Evolutionary conservation across 495 filamentous ascomycete genomes (phyloP).

Genomic region (Penicillium bovifimosum): DNA sequence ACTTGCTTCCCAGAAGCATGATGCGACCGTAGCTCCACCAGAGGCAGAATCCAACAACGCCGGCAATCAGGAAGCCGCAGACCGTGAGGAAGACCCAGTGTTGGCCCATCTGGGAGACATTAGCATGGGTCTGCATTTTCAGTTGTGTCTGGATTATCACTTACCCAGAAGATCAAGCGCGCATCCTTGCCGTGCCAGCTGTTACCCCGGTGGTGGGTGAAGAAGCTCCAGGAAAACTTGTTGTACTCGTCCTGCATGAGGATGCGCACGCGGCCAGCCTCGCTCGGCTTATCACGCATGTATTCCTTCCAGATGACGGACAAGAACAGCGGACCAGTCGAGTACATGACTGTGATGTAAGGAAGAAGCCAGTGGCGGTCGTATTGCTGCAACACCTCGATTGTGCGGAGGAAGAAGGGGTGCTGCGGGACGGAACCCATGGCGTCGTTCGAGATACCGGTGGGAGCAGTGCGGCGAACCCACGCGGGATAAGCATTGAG

Average conservation of each 20-base stretch:
- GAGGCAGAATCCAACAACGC: conserved; percentile 48
- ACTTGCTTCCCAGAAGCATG: conserved; percentile 40
- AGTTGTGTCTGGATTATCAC: not conserved
- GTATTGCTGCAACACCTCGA: conserved; percentile 64
- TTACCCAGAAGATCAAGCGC: conserved; percentile 68
- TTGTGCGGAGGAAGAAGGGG: conserved; percentile 73
- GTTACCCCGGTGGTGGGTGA: conserved; percentile 66
- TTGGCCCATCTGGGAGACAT: conserved; percentile 49
- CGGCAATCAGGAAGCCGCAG: conserved; percentile 55
- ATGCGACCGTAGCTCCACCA: conserved; percentile 53
- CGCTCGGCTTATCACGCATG: conserved; percentile 40
- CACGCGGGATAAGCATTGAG: conserved; percentile 76
- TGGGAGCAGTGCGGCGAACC: conserved; percentile 74
- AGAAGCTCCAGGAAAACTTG: conserved; percentile 68
- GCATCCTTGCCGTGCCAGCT: conserved; percentile 76
- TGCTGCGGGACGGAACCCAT: conserved; percentile 78
- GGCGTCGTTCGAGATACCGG: conserved; percentile 84
- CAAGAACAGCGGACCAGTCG: conserved; percentile 78
- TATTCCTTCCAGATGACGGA: conserved; percentile 83
- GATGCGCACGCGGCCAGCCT: conserved; percentile 44
- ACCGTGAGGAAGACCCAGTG: conserved; percentile 71
- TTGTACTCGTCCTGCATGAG: conserved; percentile 67
- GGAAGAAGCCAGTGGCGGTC: conserved; percentile 73
- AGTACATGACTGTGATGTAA: conserved; percentile 86
- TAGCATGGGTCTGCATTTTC: not conserved